phyloP scores from a whole-genome alignment of 2,329 filamentous ascomycete genomes.

The Didymosphaeria variabile region DNA sequence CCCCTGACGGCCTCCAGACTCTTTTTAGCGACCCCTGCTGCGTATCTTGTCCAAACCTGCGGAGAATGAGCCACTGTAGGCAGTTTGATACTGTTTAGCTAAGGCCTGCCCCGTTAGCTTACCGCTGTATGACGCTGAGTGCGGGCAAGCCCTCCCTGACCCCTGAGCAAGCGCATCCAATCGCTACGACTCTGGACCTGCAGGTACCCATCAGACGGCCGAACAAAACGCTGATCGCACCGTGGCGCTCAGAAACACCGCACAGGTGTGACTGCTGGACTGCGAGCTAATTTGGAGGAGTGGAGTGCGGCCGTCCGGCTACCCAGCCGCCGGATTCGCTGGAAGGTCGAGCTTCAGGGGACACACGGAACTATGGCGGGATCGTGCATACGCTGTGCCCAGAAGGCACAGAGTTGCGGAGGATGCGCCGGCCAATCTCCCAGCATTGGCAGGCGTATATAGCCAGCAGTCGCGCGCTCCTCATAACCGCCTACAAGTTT shows the following conservation, averaged over 20 bases:
- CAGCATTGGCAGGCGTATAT: conserved; percentile 17
- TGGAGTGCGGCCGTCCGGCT: conserved; percentile 14
- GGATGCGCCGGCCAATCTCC: conserved; percentile 17
- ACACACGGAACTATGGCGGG: conserved; percentile 9
- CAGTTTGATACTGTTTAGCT: conserved; percentile 3
- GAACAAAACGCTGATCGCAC: conserved; percentile 9
- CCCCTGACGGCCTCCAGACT: conserved; percentile 1
- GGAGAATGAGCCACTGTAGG: conserved; percentile 5
- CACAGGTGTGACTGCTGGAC: conserved; percentile 5
- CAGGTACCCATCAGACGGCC: conserved; percentile 7
- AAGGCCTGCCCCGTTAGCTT: conserved; percentile 7
- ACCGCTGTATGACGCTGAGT: conserved; percentile 5
- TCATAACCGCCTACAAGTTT: conserved; percentile 37
- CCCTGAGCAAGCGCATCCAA: conserved; percentile 9
- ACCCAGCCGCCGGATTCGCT: conserved; percentile 15
- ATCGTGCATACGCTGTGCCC: conserved; percentile 16
- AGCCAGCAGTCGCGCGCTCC: conserved; percentile 21
- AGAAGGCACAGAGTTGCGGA: conserved; percentile 12
- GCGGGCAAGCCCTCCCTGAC: not conserved
- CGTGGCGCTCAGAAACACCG: conserved; percentile 9
- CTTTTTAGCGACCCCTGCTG: not conserved
- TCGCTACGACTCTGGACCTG: conserved; percentile 10
- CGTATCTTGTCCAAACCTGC: not conserved
- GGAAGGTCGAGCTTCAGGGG: not conserved
- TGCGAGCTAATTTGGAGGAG: conserved; percentile 17